These are phyloP conservation scores for Fusarium newnesense DNA, from an alignment of 2,329 filamentous ascomycete species.

Conservation along the genomic window DNA sequence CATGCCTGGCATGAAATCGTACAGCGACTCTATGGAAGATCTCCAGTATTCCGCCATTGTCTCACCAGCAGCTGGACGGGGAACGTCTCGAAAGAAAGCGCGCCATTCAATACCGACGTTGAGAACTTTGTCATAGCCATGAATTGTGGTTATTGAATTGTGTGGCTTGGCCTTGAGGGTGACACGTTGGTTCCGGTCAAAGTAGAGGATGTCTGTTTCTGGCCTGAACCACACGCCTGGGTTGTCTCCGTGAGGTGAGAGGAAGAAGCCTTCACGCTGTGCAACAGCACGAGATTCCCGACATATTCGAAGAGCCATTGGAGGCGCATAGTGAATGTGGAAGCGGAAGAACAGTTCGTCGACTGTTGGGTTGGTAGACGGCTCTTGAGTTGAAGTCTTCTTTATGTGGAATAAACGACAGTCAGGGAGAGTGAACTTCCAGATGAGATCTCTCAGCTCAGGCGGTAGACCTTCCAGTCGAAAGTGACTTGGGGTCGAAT, in stretches of 20 bases:
- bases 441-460: slow-evolving; percentile 46
- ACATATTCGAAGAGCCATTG: slow-evolving; percentile 37
- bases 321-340: slow-evolving; percentile 36
- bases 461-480: slow-evolving; percentile 34
- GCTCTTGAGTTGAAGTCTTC: slow-evolving; percentile 5
- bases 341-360: slow-evolving; percentile 32
- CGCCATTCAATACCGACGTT: slow-evolving; percentile 47
- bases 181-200: slow-evolving; percentile 43
- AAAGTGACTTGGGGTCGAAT: background rate
- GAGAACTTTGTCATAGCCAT: slow-evolving; percentile 40
- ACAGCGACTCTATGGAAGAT: slow-evolving; percentile 31
- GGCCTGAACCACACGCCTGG: slow-evolving; percentile 44
- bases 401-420: slow-evolving; percentile 47
- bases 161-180: slow-evolving; percentile 25
- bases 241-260: slow-evolving; percentile 18
- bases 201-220: slow-evolving; percentile 44
- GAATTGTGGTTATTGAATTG: slow-evolving; percentile 15
- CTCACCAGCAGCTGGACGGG: slow-evolving; percentile 34
- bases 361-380: background rate
- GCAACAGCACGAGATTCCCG: slow-evolving; percentile 43
- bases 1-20: slow-evolving; percentile 39
- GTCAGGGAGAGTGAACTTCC: slow-evolving; percentile 43
- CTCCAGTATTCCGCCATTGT: slow-evolving; percentile 38
- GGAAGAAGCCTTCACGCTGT: slow-evolving; percentile 41
- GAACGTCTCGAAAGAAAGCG: slow-evolving; percentile 43